These are phyloP conservation scores for Entonaema liquescens DNA, from an alignment of 495 filamentous ascomycete genomes.

Conservation along the genomic window DNA sequence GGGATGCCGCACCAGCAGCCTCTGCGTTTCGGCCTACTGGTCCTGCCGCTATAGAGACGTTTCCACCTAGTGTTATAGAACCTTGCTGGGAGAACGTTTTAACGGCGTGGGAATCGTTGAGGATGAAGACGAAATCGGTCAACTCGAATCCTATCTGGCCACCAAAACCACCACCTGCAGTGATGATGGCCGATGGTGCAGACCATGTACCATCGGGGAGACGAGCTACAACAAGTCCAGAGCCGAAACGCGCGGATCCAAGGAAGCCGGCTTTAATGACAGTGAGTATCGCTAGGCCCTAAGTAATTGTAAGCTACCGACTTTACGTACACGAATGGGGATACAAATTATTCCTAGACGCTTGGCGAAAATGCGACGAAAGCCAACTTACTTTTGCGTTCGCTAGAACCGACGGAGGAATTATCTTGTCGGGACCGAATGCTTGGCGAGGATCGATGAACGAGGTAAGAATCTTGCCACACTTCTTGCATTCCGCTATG, in stretches of 20 bases:
- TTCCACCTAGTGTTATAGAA: constrained; percentile 90
- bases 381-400: constrained; percentile 79
- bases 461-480: constrained; percentile 89
- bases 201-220: constrained; percentile 94
- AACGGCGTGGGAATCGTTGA: constrained; percentile 91
- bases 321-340: constrained; percentile 4
- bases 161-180: constrained; percentile 90
- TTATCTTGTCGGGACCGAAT: constrained; percentile 97
- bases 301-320: constrained; percentile 20
- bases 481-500: constrained; percentile 87
- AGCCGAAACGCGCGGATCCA: constrained; percentile 90
- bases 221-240: constrained; percentile 91
- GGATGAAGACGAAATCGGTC: constrained; percentile 98
- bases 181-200: constrained; percentile 90
- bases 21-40: constrained; percentile 95
- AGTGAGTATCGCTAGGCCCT: constrained; percentile 95
- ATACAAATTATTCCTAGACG: not conserved
- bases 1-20: constrained; percentile 91
- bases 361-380: constrained; percentile 2
- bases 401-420: constrained; percentile 88
- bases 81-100: constrained; percentile 94
- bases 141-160: constrained; percentile 98
- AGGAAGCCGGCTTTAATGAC: constrained; percentile 97
- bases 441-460: constrained; percentile 95
- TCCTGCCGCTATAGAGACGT: constrained; percentile 94